Evolutionary conservation across 768 basidiomycete genomes (phyloP), one percentile per base, ranked within the genome.

Genomic region (Dictyophora rubrovolvata): DNA sequence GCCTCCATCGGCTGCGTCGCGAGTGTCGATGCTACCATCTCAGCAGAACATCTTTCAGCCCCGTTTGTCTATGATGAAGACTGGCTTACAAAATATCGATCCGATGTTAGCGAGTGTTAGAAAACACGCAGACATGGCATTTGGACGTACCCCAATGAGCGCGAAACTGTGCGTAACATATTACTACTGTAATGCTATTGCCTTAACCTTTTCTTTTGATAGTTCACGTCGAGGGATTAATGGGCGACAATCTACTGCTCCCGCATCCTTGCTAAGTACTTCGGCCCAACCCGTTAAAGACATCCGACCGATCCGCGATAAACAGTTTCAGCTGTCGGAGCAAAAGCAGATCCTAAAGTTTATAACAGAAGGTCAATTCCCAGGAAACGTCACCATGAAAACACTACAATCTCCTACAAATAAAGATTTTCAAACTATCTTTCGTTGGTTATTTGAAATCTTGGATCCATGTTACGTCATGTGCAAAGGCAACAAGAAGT

Each of bases 371-470:
- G 76, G 77, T n/a, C 82, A 81, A 6, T 86, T 82, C 62, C 65
- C 73, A 21, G 56, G 58, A 18, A 62, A 63, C 14, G 82, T 92
- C 23, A 75, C 80, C 2, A 78, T 83, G 68, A 79, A 84, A 57
- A 83, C 83, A 1, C 74, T 96, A 3, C 74, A 78, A 50, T 87
- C 84, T 51, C 91, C 94, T 50, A 89, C 90, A 3, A 84, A 83
- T 17, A 89, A 90, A 63, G 92, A 94, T 62, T 97, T 90, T 66
- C 83, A 89, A 28, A 74, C 79, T 1, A 87, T 97, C 47, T 93
- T 96, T 68, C 82, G 88, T 56, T 85, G 85, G 61, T 78, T 98
- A 14, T 76, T 93, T 33, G 68, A 73, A 16, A 77, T 77, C 22
- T 73, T 93, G 12, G 93, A 97, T 67, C 84, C 87, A 5, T 74